A percentile compares a stretch with the other conserved stretches of the same genome.
Evolutionary conservation across 176 grass and related monocot species (phyloP).

Genomic region (Dendrocalamus sinicus): DNA sequence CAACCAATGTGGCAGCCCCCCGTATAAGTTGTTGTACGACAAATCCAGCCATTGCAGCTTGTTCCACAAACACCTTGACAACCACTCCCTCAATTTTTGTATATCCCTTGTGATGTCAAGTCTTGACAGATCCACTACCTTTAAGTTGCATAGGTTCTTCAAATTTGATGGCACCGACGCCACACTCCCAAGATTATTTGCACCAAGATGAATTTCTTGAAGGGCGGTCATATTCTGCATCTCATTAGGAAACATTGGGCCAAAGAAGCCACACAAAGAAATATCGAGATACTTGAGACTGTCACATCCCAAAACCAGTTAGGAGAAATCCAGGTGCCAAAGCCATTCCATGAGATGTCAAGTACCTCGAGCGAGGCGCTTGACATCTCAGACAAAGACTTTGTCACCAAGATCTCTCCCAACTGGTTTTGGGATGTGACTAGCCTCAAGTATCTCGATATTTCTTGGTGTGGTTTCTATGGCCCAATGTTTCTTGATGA

Average conservation of each 20-base stretch:
- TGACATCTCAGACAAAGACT: too few species aligned
- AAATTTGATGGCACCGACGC: background rate
- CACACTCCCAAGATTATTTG: background rate
- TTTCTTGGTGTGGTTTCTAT: background rate
- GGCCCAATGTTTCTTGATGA: background rate
- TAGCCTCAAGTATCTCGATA: too few species aligned
- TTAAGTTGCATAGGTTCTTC: conserved; percentile 7
- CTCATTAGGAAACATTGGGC: background rate
- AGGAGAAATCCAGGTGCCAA: too few species aligned
- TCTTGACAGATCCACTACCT: background rate
- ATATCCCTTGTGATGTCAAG: background rate
- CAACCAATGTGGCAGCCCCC: too few species aligned
- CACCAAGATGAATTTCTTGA: background rate
- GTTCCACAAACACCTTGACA: too few species aligned
- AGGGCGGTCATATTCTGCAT: conserved; percentile 1
- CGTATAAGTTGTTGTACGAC: too few species aligned
- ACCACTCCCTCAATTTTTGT: background rate
- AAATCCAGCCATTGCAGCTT: too few species aligned
- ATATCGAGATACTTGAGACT: background rate
- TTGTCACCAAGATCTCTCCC: too few species aligned
- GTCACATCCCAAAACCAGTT: too few species aligned
- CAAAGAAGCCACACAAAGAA: background rate
- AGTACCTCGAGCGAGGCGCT: too few species aligned
- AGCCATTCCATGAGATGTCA: too few species aligned
- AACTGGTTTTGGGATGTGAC: too few species aligned